phyloP scores from a whole-genome alignment of 2,329 filamentous ascomycete species.

The Knufia petricola region DNA sequence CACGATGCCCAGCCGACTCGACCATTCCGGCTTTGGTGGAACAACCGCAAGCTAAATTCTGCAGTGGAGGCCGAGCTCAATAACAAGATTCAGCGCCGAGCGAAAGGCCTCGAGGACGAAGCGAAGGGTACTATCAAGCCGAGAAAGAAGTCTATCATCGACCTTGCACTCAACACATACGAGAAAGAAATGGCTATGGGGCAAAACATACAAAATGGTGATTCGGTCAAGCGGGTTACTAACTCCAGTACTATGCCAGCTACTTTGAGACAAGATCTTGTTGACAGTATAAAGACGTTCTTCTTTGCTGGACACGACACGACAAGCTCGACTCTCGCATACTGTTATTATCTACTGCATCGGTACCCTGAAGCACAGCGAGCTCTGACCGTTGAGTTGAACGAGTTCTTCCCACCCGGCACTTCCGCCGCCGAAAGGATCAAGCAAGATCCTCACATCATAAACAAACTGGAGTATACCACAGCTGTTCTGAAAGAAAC shows the following conservation, averaged over 20 bases:
- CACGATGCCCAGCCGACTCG: constrained; percentile 12
- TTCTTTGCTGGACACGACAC: constrained; percentile 26
- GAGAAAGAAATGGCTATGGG: constrained; percentile 14
- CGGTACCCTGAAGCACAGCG: constrained; percentile 27
- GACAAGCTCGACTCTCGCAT: constrained; percentile 22
- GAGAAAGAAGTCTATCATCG: constrained; percentile 16
- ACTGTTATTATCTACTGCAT: constrained; percentile 33
- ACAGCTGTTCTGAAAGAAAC: constrained; percentile 45
- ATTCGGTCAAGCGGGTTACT: neutral
- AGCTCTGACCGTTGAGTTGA: constrained; percentile 40
- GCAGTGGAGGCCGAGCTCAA: constrained; percentile 17
- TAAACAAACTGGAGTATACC: constrained; percentile 45
- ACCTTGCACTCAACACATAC: constrained; percentile 21
- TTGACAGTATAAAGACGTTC: constrained; percentile 26
- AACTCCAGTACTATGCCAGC: neutral
- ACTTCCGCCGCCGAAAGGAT: constrained; percentile 30
- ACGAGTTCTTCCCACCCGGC: constrained; percentile 41
- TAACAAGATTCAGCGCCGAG: constrained; percentile 10
- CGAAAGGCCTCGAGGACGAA: constrained; percentile 1
- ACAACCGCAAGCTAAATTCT: constrained; percentile 16
- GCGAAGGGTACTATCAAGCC: neutral
- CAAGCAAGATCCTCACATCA: constrained; percentile 33
- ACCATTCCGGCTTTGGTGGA: constrained; percentile 15
- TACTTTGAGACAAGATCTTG: constrained; percentile 6
- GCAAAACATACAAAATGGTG: neutral